phyloP scores from a whole-genome alignment of 129 eudicot species.

The Arctium lappa region DNA sequence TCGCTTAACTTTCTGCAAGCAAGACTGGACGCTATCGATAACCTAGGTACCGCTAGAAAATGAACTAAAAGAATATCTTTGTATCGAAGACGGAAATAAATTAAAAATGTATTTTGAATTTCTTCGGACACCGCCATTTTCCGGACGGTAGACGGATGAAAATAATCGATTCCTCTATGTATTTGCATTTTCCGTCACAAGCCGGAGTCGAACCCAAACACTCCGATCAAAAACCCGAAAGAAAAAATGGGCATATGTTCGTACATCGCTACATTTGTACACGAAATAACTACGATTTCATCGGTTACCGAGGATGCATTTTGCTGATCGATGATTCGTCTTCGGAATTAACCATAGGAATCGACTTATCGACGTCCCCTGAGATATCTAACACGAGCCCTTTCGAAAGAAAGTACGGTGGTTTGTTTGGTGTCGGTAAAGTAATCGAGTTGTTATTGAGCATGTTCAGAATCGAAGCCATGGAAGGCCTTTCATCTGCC shows the following conservation, averaged over 20 bases:
- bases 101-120: too few species aligned
- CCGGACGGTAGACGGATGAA: not conserved
- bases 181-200: not conserved
- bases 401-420: slow-evolving; percentile 30
- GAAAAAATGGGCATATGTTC: not conserved
- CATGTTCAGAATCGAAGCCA: slow-evolving; percentile 29
- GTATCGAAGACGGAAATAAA: too few species aligned
- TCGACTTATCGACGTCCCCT: slow-evolving; percentile 26
- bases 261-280: not conserved
- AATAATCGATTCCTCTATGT: not conserved
- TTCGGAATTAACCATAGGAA: slow-evolving; percentile 6
- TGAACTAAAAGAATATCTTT: too few species aligned
- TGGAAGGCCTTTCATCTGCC: slow-evolving; percentile 40
- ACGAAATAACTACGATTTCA: not conserved
- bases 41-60: too few species aligned
- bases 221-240: not conserved
- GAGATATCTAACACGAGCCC: slow-evolving; percentile 16
- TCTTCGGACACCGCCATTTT: not conserved
- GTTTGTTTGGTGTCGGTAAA: slow-evolving; percentile 26
- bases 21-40: too few species aligned
- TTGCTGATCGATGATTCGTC: slow-evolving; percentile 24
- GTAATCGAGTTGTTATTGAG: slow-evolving; percentile 21
- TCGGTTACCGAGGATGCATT: slow-evolving; percentile 30
- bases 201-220: not conserved
- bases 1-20: too few species aligned